A percentile compares a stretch with the other conserved stretches of the same genome.
phyloP scores from a whole-genome alignment of 306 rosid genomes.

The Hylodesmum podocarpum region DNA sequence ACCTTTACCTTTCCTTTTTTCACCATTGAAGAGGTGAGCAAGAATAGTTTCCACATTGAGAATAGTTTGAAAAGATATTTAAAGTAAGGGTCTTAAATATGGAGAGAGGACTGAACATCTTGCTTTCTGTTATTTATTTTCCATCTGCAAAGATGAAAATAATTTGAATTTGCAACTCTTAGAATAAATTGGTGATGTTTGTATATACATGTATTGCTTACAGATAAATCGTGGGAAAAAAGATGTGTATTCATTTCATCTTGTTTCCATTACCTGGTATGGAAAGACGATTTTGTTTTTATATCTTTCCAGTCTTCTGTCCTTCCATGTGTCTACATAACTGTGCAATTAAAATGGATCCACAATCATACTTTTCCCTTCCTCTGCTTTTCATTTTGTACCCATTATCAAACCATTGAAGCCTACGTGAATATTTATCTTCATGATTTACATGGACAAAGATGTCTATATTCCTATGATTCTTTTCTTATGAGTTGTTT shows the following conservation, averaged over 20 bases:
- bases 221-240: neutral
- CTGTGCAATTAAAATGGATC: neutral
- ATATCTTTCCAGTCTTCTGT: neutral
- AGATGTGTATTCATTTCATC: slow-evolving; percentile 8
- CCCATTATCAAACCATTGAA: neutral
- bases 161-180: neutral
- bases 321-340: neutral
- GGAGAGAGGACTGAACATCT: neutral
- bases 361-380: neutral
- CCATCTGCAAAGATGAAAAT: neutral
- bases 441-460: neutral
- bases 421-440: neutral
- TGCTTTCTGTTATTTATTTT: slow-evolving; percentile 14
- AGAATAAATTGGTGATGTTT: slow-evolving; percentile 4
- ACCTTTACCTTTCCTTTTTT: neutral
- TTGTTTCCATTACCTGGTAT: slow-evolving; percentile 20
- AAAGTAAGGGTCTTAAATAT: neutral
- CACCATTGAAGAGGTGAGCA: neutral
- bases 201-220: neutral
- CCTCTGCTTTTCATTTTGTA: neutral
- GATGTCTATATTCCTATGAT: neutral
- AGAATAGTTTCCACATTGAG: slow-evolving; percentile 1
- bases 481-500: slow-evolving; percentile 3
- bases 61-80: neutral
- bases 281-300: neutral